These are phyloP conservation scores for Rhizopogon sp. DNA, from an alignment of 768 basidiomycete genomes.

Conservation along the genomic window DNA sequence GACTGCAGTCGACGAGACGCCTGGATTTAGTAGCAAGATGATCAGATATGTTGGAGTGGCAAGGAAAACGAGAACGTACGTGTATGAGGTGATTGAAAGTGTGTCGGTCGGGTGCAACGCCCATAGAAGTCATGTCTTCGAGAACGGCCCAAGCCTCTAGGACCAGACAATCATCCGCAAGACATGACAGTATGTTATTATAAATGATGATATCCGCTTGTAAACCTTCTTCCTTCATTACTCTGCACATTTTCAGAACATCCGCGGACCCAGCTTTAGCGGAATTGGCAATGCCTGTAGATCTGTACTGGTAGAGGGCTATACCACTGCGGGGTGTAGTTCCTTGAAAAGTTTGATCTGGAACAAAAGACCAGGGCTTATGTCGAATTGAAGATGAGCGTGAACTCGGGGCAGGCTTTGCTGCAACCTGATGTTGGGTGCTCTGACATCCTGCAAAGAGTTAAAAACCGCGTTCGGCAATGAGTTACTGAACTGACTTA, in stretches of 20 bases:
- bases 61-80: conserved; percentile 32
- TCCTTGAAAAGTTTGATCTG: conserved; percentile 19
- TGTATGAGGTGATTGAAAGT: conserved; percentile 58
- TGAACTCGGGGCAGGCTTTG: not conserved
- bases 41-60: not conserved
- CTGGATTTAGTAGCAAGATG: conserved; percentile 27
- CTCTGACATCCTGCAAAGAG: conserved; percentile 1
- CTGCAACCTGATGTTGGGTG: not conserved
- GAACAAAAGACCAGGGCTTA: conserved; percentile 23
- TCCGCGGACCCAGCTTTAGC: conserved; percentile 15
- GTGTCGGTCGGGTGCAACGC: conserved; percentile 42
- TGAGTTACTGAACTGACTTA: not conserved
- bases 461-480: not conserved
- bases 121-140: conserved; percentile 58
- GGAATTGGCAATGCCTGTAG: conserved; percentile 13
- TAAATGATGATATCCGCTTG: conserved; percentile 54
- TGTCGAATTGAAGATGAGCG: conserved; percentile 6
- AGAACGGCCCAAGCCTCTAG: conserved; percentile 60
- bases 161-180: conserved; percentile 36
- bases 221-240: conserved; percentile 56
- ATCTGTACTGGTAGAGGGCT: conserved; percentile 29
- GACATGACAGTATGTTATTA: conserved; percentile 47
- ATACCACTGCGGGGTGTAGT: conserved; percentile 16
- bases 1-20: conserved; percentile 37
- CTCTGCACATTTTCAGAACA: conserved; percentile 27